Conservation (phyloP, 169 alveolate genomes). For the Plasmodium reichenowi region DNA sequence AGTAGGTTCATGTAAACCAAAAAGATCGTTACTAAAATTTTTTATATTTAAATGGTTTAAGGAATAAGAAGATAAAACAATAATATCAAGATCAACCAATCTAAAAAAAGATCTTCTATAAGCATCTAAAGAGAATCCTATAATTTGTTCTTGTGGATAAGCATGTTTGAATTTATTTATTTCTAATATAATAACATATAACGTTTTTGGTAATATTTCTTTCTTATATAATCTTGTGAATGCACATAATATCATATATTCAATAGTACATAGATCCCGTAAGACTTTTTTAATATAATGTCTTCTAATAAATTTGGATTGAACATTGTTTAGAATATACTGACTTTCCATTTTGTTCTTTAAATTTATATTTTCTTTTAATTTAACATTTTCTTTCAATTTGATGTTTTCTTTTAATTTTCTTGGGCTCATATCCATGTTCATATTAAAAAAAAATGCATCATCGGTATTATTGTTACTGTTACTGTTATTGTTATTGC, state of each 20-base stretch:
- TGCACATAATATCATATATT: conserved; percentile 72
- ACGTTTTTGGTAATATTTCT: conserved; percentile 61
- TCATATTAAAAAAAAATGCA: conserved; percentile 28
- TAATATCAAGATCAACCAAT: conserved; percentile 52
- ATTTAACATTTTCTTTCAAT: conserved; percentile 1
- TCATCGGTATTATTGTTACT: background rate
- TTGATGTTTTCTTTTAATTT: conserved; percentile 50
- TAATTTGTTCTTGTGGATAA: conserved; percentile 73
- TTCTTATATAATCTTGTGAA: conserved; percentile 61
- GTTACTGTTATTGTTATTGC: background rate
- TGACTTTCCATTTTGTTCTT: conserved; percentile 65
- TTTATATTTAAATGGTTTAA: conserved; percentile 68
- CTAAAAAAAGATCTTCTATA: conserved; percentile 70
- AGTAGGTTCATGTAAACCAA: conserved; percentile 69
- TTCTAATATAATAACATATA: conserved; percentile 63
- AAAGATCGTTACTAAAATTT: conserved; percentile 65
- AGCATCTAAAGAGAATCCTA: conserved; percentile 64
- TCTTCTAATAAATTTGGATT: conserved; percentile 61
- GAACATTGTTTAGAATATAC: conserved; percentile 59
- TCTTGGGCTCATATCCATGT: conserved; percentile 64
- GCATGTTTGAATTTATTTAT: conserved; percentile 74
- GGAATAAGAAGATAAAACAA: conserved; percentile 55
- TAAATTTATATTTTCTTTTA: conserved; percentile 54
- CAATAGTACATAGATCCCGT: conserved; percentile 54
- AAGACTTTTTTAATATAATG: conserved; percentile 66